Evolutionary conservation across 805 yeast species (phyloP).

Genomic region (Candida dajiaensis): DNA sequence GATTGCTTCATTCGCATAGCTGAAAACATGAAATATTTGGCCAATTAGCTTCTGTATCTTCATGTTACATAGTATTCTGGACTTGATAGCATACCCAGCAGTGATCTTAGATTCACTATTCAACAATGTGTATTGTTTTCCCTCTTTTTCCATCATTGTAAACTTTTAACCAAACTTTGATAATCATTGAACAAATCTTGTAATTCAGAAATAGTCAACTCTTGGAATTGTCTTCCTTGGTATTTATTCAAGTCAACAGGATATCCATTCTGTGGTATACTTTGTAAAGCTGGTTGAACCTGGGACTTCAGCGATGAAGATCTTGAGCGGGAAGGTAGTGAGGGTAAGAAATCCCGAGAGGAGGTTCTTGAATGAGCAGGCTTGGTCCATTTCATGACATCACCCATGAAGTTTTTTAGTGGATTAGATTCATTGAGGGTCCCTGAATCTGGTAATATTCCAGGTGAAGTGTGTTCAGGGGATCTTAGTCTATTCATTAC

Average conservation of each 20-base stretch:
- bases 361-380: conserved; percentile 1
- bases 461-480: not conserved
- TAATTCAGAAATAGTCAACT: conserved; percentile 14
- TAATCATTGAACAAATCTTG: conserved; percentile 17
- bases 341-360: not conserved
- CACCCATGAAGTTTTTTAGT: conserved; percentile 16
- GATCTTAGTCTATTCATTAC: conserved; percentile 8
- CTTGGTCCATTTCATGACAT: conserved; percentile 1
- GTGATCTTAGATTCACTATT: not conserved
- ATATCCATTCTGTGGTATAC: not conserved
- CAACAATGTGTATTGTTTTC: too few species aligned
- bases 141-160: not conserved
- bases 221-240: conserved; percentile 11
- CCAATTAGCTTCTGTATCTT: not conserved
- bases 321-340: not conserved
- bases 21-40: not conserved
- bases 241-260: conserved; percentile 11
- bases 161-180: conserved; percentile 1
- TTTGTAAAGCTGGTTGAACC: not conserved
- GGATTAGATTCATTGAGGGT: conserved; percentile 10
- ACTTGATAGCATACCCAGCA: too few species aligned
- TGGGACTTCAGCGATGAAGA: not conserved
- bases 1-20: too few species aligned
- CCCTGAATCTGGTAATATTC: not conserved
- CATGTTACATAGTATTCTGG: too few species aligned